Evolutionary conservation across 371 early-diverging fungal genomes (phyloP), one percentile per base, ranked within the genome.

Genomic region (Mucor racemosus): DNA sequence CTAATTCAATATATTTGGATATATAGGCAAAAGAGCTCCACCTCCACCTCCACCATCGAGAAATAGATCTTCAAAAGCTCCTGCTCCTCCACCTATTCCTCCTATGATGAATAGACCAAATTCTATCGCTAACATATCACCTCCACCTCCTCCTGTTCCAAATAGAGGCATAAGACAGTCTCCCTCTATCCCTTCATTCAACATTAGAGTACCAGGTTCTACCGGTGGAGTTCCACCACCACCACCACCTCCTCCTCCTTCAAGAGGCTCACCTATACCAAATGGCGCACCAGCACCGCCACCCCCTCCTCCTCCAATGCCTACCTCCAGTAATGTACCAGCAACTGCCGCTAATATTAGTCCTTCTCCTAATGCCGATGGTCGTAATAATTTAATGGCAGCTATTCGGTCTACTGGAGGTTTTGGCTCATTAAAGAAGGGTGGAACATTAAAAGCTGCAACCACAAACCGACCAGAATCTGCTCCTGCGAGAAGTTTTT

Each of bases 371-470:
- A 17, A 34, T 17, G 26, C 34, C 14, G 75, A 67, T 39, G 68
- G 64, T 31, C 69, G 75, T 8, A 54, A 66, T 13, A 73, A 72
- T 41, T 44, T 80, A 4, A 64, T 80, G 76, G 78, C 72, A 42
- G 74, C 81, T 5, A 80, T 80, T 41, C 69, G 78, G 26, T 78
- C 76, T 14, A 65, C 81, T 1, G 78, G 81, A 63, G 81, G 78
- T 36, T 71, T 80, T 57, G 69, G 65, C 5, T 59, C 58, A 17
- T 66, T 80, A 1, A 78, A 78, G 26, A 72, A 71, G 21, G 50
- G 60, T 19, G 74, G 76, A 7, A 53, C 50, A 4, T 57, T 72
- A 10, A 67, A 57, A 44, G 17, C 57, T 11, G 56, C 57, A 8
- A 19, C 35, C 14, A 8, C 21, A 5, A 35, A 9, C 11, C 53